Base-by-base conservation (phyloP, 73 alveolate genomes). In the Vitrella brassicaformis region DNA sequence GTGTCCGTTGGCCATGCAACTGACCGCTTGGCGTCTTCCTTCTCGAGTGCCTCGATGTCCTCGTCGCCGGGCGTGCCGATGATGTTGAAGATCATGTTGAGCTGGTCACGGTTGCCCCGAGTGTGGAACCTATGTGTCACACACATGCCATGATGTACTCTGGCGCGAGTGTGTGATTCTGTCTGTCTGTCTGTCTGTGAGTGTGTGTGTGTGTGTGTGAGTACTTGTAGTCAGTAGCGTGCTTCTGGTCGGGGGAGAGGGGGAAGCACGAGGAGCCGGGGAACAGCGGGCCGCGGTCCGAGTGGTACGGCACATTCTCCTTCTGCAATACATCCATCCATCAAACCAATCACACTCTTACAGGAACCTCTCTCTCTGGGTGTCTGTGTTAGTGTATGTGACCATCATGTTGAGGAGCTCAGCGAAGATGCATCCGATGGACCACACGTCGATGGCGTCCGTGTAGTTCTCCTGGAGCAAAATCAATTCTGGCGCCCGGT, bases 221-320 rank as follows among this genome's bases (percentile, higher is more conserved):
- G 70, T 87, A 92, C 80, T 91, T 93, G 78, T 94, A 96, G 81
- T 71, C 80, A 0, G 98, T 96, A 27, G 68, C 89, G 88, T 47
- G 93, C 87, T 74, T 88, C 85, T 71, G 94, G 67, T 91, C 97
- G 39, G 99, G 99, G 32, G 94, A 80, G 26, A 95, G 85, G 27
- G 98, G 99, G 85, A 90, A 94, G 86, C 99, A 95, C 30, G 97
- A 91, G 31, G 92, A 89, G 30, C 99, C 99, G 39, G 99, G 99
- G 90, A 96, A 96, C 47, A 96, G 88, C 26, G 99, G 99, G 65
- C 94, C 92, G 80, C 98, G 86, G 66, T 94, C 99, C 66, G 91
- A 90, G 27, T 95, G 91, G 0, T 22, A 18, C 9, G 69, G 69
- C 69, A 56, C 69, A 56, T 56, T 56, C 56, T 39, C 56, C 56